Evolutionary conservation across 352 stramenopile genomes (phyloP).

Genomic region (Phytophthora constricta): DNA sequence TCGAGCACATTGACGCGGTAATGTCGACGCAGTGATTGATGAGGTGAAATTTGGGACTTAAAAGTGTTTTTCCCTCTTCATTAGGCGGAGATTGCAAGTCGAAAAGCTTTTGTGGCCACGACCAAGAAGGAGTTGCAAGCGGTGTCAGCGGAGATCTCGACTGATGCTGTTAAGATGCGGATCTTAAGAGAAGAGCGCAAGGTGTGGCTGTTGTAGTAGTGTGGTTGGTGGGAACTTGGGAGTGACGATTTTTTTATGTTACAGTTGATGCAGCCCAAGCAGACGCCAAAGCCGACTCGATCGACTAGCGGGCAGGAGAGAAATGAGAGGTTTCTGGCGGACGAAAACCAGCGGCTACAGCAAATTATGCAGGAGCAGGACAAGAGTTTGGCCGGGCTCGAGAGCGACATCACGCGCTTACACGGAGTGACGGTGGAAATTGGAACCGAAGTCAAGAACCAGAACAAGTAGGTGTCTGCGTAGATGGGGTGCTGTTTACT

Average conservation of each 20-base stretch:
- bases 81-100: slow-evolving; percentile 65
- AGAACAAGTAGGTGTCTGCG: slow-evolving; percentile 82
- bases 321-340: slow-evolving; percentile 63
- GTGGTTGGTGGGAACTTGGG: neutral
- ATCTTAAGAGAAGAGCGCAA: slow-evolving; percentile 75
- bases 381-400: slow-evolving; percentile 60
- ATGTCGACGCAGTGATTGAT: too few relatives aligned
- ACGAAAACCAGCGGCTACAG: slow-evolving; percentile 68
- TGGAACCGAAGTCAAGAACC: slow-evolving; percentile 69
- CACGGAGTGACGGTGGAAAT: slow-evolving; percentile 78
- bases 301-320: slow-evolving; percentile 29
- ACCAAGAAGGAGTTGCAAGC: slow-evolving; percentile 64
- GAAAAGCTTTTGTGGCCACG: slow-evolving; percentile 70
- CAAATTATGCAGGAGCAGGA: slow-evolving; percentile 82
- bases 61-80: neutral
- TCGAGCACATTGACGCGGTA: slow-evolving; percentile 82
- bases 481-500: too few relatives aligned
- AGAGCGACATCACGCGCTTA: slow-evolving; percentile 58
- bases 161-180: slow-evolving; percentile 58
- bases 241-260: neutral
- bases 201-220: slow-evolving; percentile 24
- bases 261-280: slow-evolving; percentile 52
- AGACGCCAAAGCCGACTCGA: slow-evolving; percentile 9
- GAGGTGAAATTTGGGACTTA: too few relatives aligned
- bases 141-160: slow-evolving; percentile 64